Evolutionary conservation across 2,329 filamentous ascomycete species (phyloP).

Genomic region (Stemphylium beticola): DNA sequence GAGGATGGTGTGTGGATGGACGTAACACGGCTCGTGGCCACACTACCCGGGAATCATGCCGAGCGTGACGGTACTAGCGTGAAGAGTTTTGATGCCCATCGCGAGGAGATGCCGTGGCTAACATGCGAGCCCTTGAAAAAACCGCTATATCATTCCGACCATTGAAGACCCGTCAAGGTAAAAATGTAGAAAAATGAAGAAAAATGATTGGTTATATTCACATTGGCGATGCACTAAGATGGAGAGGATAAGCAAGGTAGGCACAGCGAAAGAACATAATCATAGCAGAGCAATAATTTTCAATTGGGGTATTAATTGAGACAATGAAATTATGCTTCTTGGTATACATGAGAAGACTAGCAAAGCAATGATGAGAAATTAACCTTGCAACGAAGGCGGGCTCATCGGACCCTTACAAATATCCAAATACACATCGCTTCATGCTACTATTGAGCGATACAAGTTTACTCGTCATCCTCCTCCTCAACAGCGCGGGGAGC

Average conservation of each 20-base stretch:
- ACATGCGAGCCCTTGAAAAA: not conserved
- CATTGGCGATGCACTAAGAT: too few species aligned
- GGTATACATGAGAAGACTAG: slow-evolving; percentile 40
- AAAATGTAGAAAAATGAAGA: too few species aligned
- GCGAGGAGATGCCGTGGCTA: not conserved
- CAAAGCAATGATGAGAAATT: slow-evolving; percentile 37
- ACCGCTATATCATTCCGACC: too few species aligned
- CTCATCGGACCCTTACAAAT: slow-evolving; percentile 33
- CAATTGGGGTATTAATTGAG: slow-evolving; percentile 25
- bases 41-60: not conserved
- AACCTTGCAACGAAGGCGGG: slow-evolving; percentile 32
- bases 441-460: slow-evolving; percentile 24
- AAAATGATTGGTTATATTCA: too few species aligned
- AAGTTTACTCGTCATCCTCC: slow-evolving; percentile 54
- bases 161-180: too few species aligned
- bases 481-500: slow-evolving; percentile 55
- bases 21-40: not conserved
- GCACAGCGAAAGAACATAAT: not conserved
- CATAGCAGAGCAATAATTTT: not conserved
- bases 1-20: too few species aligned
- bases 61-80: not conserved
- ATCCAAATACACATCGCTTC: slow-evolving; percentile 37
- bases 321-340: slow-evolving; percentile 39
- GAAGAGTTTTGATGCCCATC: not conserved
- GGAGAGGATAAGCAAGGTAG: too few species aligned